These are phyloP conservation scores for Scytalidium sp. DNA, from an alignment of 2,329 filamentous ascomycete genomes.

Conservation along the genomic window DNA sequence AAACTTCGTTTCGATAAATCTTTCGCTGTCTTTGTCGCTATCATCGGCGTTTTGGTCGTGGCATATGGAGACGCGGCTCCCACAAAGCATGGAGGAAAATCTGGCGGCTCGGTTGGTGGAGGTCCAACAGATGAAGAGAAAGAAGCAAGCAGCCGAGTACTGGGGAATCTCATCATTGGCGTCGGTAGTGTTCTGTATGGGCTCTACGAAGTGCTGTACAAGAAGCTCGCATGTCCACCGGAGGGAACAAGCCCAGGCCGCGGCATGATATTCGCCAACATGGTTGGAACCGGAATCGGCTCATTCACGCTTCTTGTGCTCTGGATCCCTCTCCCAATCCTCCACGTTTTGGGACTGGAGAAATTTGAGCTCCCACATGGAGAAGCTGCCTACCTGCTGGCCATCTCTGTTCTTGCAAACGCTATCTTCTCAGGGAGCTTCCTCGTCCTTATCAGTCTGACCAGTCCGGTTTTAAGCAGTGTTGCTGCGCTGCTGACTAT, in stretches of 20 bases:
- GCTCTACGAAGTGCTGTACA: constrained; percentile 96
- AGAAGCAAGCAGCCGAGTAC: constrained; percentile 64
- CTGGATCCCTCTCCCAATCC: constrained; percentile 85
- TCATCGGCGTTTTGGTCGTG: constrained; percentile 87
- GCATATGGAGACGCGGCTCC: constrained; percentile 77
- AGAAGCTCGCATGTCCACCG: constrained; percentile 87
- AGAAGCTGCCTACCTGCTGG: constrained; percentile 74
- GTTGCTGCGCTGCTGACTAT: constrained; percentile 94
- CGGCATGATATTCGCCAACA: constrained; percentile 95
- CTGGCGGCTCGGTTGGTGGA: constrained; percentile 49
- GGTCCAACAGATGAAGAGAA: constrained; percentile 32
- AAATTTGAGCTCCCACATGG: constrained; percentile 78
- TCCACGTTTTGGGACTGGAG: constrained; percentile 78
- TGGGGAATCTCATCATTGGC: constrained; percentile 91
- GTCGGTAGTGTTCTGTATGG: constrained; percentile 89
- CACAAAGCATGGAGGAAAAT: constrained; percentile 51
- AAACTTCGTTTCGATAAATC: constrained; percentile 82
- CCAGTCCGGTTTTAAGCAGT: constrained; percentile 85
- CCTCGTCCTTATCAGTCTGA: constrained; percentile 87
- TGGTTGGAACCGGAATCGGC: constrained; percentile 85
- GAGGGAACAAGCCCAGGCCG: constrained; percentile 80
- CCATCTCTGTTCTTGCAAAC: constrained; percentile 80
- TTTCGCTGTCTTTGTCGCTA: constrained; percentile 80
- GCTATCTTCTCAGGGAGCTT: constrained; percentile 91
- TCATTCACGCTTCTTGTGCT: constrained; percentile 80